Base-by-base conservation (phyloP, 768 basidiomycete species). In the Panellus pusillus region DNA sequence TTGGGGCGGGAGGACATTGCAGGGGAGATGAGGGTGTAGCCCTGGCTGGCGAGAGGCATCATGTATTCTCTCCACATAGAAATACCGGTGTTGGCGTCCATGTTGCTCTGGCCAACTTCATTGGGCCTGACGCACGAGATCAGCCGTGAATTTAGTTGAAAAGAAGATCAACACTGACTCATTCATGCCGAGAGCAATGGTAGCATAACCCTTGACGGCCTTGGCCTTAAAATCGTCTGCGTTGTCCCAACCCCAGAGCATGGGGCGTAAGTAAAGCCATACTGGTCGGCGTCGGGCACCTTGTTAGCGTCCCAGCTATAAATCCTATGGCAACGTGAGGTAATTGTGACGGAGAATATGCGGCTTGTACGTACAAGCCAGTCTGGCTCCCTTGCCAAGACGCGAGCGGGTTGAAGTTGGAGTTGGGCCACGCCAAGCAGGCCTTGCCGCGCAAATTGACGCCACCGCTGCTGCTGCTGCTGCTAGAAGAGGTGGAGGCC, bases 201-300 rank as follows among this genome's bases (percentile, higher is more conserved):
- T 61, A 48, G 83, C 79, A 62, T 86, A 83, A 37, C 81, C 82
- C 14, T 66, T 57, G 44, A 75, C 69, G 28, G 85, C 79, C 39
- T 71, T 53, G 2, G 65, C 65, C 52, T 73, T 60, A 66, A 88
- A 87, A 14, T 79, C 73, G 7, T 47, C 56, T 20, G 76, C 64
- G 49, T 87, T 76, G 27, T 78, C 74, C 7, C 66, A 60, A 55
- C 87, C 84, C 89, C 89, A 93, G 1, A 91, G 67, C 86, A 88
- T 87, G 18, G 86, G 32, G 79, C 73, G 58, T 72, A 82, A 9
- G 77, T 68, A 35, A 86, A 66, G n/a, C 83, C 85, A 47, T 79
- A 68, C 6, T 64, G 28, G 13, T 73, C 69, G 2, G 75, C 70
- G 1, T 63, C 58, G n/a, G 58, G 50, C 18, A 85, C 80, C 44